Base-by-base conservation (phyloP, 2,329 filamentous ascomycete genomes). In the Xylaria sp. region DNA sequence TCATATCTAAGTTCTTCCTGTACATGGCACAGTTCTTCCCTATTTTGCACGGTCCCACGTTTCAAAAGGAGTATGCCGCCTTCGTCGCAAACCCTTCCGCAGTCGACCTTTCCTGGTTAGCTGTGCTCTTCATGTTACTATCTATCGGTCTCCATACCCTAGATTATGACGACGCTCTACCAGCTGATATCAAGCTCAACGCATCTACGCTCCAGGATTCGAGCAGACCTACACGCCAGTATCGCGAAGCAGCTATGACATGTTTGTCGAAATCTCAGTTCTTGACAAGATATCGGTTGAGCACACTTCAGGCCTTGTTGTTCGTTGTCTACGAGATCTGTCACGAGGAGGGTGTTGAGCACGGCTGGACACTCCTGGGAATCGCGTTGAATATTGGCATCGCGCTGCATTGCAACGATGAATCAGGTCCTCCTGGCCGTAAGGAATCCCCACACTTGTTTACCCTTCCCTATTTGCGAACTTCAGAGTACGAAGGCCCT, bases 341-440 rank as follows among this genome's bases (percentile, higher is more conserved):
- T 20, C 66, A 68, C 17, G 58, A 61, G 20, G 66, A 68, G 51
- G 66, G 66, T 20, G 66, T 68, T 31, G 66, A 68, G 44, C 57
- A 26, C 11, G 66, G 62, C 23, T 68, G 66, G 66, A 68, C 66
- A 5, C 63, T 68, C 11, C 51, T 66, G 9, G 66, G 66, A 5
- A 59, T 68, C 23, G 66, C 66, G 2, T 53, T 68, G 51, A 68
- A 68, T 28, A 66, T 68, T 46, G 61, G 62, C 38, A 68, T 68
- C 17, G 66, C 66, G n/a, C 38, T 68, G 33, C 66, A 68, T 49
- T 68, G 66, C 44, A 68, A 68, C 40, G 57, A 59, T 4, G 66
- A 68, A 31, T 44, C 63, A 17, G 42, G 36, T 2, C 63, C 63
- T 15, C 58, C 58, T 4, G 53, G 58, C 15, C 28, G 53, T 56